Evolutionary conservation across 2,329 filamentous ascomycete genomes (phyloP).

Genomic region (Cercospora zeina): DNA sequence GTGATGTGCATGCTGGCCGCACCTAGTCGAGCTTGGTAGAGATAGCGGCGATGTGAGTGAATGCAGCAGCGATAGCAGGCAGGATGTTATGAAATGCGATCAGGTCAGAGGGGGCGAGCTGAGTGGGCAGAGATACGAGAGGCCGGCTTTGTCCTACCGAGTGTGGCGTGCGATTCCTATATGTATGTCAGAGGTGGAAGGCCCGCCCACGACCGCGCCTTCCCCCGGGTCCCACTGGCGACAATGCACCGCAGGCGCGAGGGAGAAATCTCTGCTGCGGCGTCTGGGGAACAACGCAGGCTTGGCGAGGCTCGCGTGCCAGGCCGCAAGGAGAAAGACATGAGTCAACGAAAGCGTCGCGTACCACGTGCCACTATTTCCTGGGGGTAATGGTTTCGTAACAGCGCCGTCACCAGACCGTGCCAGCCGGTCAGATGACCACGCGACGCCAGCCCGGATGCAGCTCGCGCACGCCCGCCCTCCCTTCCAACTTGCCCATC

Average conservation of each 20-base stretch:
- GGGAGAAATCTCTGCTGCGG: too few relatives aligned
- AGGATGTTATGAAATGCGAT: slow-evolving; percentile 16
- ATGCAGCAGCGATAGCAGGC: slow-evolving; percentile 13
- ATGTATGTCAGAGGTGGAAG: slow-evolving; percentile 5
- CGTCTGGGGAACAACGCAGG: slow-evolving; percentile 12
- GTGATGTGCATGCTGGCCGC: slow-evolving; percentile 41
- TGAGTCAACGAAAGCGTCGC: slow-evolving; percentile 20
- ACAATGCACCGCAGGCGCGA: too few relatives aligned
- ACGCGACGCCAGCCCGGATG: not conserved
- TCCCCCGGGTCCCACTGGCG: not conserved
- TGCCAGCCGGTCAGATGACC: not conserved
- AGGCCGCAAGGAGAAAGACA: slow-evolving; percentile 15
- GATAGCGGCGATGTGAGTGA: slow-evolving; percentile 20
- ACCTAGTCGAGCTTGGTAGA: slow-evolving; percentile 8
- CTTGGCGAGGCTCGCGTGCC: slow-evolving; percentile 15
- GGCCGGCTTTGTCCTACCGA: slow-evolving; percentile 17
- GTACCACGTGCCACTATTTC: slow-evolving; percentile 19
- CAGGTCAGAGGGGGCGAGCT: slow-evolving; percentile 24
- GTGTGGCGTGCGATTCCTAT: slow-evolving; percentile 15
- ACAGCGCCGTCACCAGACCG: slow-evolving; percentile 8
- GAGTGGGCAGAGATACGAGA: slow-evolving; percentile 29
- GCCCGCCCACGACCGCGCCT: slow-evolving; percentile 9
- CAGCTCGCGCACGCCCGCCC: too few relatives aligned
- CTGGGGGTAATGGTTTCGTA: slow-evolving; percentile 22
- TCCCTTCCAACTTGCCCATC: too few relatives aligned